Evolutionary conservation across 495 filamentous ascomycete species (phyloP).

Genomic region (Podospora pseudoanserina): DNA sequence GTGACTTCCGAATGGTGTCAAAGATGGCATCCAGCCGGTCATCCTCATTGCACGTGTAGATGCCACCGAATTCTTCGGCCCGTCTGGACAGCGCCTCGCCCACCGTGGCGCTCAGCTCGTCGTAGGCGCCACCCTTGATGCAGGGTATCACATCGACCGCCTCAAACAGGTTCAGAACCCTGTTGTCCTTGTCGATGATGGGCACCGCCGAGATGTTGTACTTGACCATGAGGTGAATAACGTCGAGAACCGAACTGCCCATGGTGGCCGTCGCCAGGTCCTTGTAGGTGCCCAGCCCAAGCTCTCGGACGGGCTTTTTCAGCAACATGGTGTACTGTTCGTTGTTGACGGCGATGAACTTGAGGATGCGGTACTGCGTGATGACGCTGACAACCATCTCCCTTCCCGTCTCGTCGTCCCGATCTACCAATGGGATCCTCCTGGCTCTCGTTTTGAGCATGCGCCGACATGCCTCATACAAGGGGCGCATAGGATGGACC

Average conservation of each 20-base stretch:
- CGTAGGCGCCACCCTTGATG: slow-evolving; percentile 90
- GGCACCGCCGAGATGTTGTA: slow-evolving; percentile 92
- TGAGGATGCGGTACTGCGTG: slow-evolving; percentile 96
- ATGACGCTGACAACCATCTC: slow-evolving; percentile 94
- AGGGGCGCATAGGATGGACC: slow-evolving; percentile 79
- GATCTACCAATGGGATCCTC: slow-evolving; percentile 89
- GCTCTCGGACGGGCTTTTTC: slow-evolving; percentile 78
- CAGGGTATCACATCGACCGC: slow-evolving; percentile 94
- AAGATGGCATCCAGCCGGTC: slow-evolving; percentile 94
- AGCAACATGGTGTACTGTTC: slow-evolving; percentile 85
- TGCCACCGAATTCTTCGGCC: slow-evolving; percentile 87
- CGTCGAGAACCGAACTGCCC: slow-evolving; percentile 91
- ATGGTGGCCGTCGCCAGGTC: slow-evolving; percentile 79
- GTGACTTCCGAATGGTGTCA: slow-evolving; percentile 89
- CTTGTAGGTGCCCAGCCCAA: slow-evolving; percentile 82
- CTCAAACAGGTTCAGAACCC: slow-evolving; percentile 93
- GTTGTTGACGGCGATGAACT: slow-evolving; percentile 95
- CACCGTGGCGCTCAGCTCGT: slow-evolving; percentile 80
- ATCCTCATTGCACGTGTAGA: slow-evolving; percentile 90
- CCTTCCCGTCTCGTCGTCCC: slow-evolving; percentile 89
- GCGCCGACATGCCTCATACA: slow-evolving; percentile 91
- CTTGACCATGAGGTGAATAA: slow-evolving; percentile 91
- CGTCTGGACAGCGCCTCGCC: slow-evolving; percentile 88
- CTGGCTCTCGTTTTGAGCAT: slow-evolving; percentile 93
- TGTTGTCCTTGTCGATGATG: slow-evolving; percentile 78